Evolutionary conservation across 495 filamentous ascomycete genomes (phyloP), one percentile per base, ranked within the genome.

Genomic region (Penicillium chermesinum): DNA sequence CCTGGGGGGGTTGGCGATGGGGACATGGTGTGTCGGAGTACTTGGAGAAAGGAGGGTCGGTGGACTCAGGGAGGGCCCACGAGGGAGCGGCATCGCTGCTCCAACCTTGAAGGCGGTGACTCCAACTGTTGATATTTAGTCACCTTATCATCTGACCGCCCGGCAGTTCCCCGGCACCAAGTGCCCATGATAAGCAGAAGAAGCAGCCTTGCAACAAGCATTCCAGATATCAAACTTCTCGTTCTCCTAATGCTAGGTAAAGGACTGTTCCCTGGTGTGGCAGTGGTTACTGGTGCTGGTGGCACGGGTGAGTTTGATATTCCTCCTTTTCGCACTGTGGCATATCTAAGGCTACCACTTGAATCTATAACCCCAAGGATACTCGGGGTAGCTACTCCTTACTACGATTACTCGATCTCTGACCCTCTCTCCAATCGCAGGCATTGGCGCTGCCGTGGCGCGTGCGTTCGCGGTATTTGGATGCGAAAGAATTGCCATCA

Each of bases 361-460:
- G n/a, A n/a, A n/a, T n/a, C n/a, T n/a, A n/a, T n/a, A n/a, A n/a
- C n/a, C n/a, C n/a, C n/a, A n/a, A n/a, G n/a, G n/a, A n/a, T n/a
- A n/a, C n/a, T n/a, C n/a, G n/a, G n/a, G n/a, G n/a, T n/a, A n/a
- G n/a, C 4, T n/a, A 41, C 6, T 9, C 15, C 46, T 21, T 25
- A 36, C 15, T 12, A 10, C 37, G 36, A 46, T 42, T 38, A 10
- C 14, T 27, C 19, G 25, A 16, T 5, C 20, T 27, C 20, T 40
- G 42, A 41, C 42, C 38, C 2, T 37, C 13, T 8, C 5, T 12
- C 22, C 30, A 15, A 17, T 32, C 2, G 20, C 21, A 79, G 77
- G 78, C 20, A 82, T 80, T 57, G 78, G 77, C n/a, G 70, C 71
- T 3, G 74, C 74, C 2, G 67, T 67, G 7, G 73, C 75, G n/a